Evolutionary conservation across 1,284 basidiomycete genomes (phyloP).

Genomic region (Heliocybe sulcata): DNA sequence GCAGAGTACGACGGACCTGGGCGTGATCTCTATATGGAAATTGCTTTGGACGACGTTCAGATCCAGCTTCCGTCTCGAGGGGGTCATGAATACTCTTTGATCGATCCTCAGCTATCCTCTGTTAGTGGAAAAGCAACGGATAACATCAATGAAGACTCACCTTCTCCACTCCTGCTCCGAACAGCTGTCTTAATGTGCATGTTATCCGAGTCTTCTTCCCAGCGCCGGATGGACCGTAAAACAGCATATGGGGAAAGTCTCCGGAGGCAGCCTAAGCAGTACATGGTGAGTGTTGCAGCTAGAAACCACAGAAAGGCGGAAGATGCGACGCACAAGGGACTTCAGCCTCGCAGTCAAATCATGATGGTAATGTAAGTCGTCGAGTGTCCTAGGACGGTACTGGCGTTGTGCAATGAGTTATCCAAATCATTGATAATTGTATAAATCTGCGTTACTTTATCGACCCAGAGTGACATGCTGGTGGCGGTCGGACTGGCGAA

Average conservation of each 20-base stretch:
- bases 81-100: slow-evolving; percentile 93
- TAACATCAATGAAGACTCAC: slow-evolving; percentile 30
- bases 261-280: slow-evolving; percentile 68
- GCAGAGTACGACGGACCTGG: slow-evolving; percentile 43
- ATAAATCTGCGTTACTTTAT: slow-evolving; percentile 45
- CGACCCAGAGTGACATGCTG: slow-evolving; percentile 85
- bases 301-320: background rate
- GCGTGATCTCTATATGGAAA: slow-evolving; percentile 97
- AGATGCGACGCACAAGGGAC: slow-evolving; percentile 54
- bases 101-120: slow-evolving; percentile 89
- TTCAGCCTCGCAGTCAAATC: slow-evolving; percentile 76
- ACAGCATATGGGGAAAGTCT: slow-evolving; percentile 97
- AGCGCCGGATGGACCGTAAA: slow-evolving; percentile 96
- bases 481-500: too few species aligned
- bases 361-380: slow-evolving; percentile 86
- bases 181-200: slow-evolving; percentile 84
- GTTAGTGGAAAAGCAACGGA: background rate
- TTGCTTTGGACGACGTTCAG: slow-evolving; percentile 97
- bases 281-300: background rate
- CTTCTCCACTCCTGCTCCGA: slow-evolving; percentile 91
- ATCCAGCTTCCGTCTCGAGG: slow-evolving; percentile 92
- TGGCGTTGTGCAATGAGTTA: slow-evolving; percentile 22
- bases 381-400: slow-evolving; percentile 84
- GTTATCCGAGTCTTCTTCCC: slow-evolving; percentile 98
- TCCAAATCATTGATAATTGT: background rate